Percentiles rank a stretch among this genome's conserved stretches.
These are phyloP conservation scores for Lophiostoma macrostomum DNA, from an alignment of 495 filamentous ascomycete genomes.

Conservation along the genomic window DNA sequence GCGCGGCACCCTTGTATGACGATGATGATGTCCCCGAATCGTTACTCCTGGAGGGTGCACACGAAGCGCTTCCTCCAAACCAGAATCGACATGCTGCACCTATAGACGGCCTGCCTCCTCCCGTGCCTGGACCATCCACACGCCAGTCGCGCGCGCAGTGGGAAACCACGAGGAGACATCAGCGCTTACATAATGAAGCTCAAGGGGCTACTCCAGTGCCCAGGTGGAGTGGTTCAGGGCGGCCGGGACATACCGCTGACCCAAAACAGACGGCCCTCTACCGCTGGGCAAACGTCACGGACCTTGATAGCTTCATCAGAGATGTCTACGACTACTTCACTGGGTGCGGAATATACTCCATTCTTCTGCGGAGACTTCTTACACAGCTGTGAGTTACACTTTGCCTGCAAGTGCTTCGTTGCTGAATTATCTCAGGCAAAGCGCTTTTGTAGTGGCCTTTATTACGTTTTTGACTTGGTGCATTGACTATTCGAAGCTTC, in stretches of 20 bases:
- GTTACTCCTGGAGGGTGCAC: conserved; percentile 66
- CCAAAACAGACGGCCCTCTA: conserved; percentile 86
- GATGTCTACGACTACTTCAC: conserved; percentile 90
- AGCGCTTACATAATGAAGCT: conserved; percentile 54
- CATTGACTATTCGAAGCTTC: conserved; percentile 74
- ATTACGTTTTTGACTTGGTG: conserved; percentile 83
- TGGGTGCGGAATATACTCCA: conserved; percentile 86
- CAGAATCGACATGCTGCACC: neutral
- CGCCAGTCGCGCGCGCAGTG: conserved; percentile 59
- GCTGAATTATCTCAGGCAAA: conserved; percentile 42
- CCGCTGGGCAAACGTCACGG: conserved; percentile 90
- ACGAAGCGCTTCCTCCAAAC: neutral
- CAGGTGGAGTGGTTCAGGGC: neutral
- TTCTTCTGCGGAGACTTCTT: conserved; percentile 65
- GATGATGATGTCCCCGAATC: conserved; percentile 93
- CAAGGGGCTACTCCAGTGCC: conserved; percentile 1
- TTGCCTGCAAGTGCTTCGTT: no score
- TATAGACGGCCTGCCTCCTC: conserved; percentile 30
- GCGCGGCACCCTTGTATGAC: conserved; percentile 35
- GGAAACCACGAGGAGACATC: conserved; percentile 62
- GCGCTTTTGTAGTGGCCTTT: conserved; percentile 80
- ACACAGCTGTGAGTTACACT: conserved; percentile 77
- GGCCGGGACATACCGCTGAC: conserved; percentile 39
- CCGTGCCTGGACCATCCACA: conserved; percentile 54
- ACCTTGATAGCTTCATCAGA: conserved; percentile 84